Evolutionary conservation across 2,329 filamentous ascomycete genomes (phyloP), one percentile per base, ranked within the genome.

Genomic region (Colletotrichum sp.): DNA sequence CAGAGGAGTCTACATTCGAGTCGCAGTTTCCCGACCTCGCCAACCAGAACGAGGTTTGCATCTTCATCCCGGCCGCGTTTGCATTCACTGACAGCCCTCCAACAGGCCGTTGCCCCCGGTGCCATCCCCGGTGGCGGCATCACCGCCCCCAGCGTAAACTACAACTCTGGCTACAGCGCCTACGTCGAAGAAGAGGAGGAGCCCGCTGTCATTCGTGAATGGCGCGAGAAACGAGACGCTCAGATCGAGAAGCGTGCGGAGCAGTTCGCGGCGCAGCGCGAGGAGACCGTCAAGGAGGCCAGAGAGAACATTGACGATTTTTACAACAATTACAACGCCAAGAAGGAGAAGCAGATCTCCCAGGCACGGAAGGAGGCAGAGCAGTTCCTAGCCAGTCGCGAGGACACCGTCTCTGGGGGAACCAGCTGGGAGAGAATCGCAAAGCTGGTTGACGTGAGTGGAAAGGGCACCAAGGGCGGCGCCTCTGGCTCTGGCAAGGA

Each of bases 351-450:
- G 90, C 92, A 91, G 75, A 94, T 98, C 79, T 90, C 94, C 26
- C 95, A 98, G 88, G 97, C 96, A 72, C 92, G 94, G 81, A 94
- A 94, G 84, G 97, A 99, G 80, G 97, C 96, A 8, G 96, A 98
- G 82, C 93, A 98, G 82, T 99, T 98, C 85, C 87, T 98, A 62
- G 93, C 91, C 70, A 96, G 89, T 84, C 92, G 96, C 76, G 96
- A 99, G 84, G 96, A 98, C 84, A 98, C 96, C 52, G 95, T 96
- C 28, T 95, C 95, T 13, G 97, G 97, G 66, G 97, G 97, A 77
- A 99, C 97, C 7, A 98, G 95, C 89, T 99, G 97, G 97, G 97
- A 99, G 87, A 94, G 97, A 79, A 98, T 99, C 82, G 94, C 96
- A 28, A 99, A 98, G 88, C 86, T 99, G 80, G 96, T 98, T n/a